These are phyloP conservation scores for Russula sp. DNA, from an alignment of 768 basidiomycete genomes.

Conservation along the genomic window DNA sequence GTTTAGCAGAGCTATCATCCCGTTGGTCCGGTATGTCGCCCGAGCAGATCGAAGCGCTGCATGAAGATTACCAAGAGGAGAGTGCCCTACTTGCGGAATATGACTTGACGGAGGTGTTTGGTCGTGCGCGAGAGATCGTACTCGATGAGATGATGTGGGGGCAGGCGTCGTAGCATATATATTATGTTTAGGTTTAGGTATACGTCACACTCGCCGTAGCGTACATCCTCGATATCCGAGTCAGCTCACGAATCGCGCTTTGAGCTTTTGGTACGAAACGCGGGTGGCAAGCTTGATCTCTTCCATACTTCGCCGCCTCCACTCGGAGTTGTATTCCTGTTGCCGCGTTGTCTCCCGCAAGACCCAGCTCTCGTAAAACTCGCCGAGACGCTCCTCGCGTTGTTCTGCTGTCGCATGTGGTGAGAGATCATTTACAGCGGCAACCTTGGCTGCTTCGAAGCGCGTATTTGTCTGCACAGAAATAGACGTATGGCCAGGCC, in stretches of 20 bases:
- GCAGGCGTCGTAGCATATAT: slow-evolving; percentile 5
- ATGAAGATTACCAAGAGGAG: slow-evolving; percentile 57
- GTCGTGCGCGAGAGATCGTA: slow-evolving; percentile 58
- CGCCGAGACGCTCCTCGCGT: slow-evolving; percentile 63
- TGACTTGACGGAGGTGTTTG: slow-evolving; percentile 54
- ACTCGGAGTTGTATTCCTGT: slow-evolving; percentile 56
- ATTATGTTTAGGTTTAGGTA: not conserved
- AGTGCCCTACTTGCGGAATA: slow-evolving; percentile 49
- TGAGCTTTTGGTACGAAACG: slow-evolving; percentile 39
- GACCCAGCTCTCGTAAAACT: slow-evolving; percentile 72
- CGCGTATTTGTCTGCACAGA: slow-evolving; percentile 65
- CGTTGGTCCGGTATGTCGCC: slow-evolving; percentile 70
- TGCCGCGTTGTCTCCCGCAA: slow-evolving; percentile 57
- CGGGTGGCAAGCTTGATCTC: slow-evolving; percentile 55
- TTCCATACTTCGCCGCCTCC: slow-evolving; percentile 55
- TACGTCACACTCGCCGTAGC: not conserved
- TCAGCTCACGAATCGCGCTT: slow-evolving; percentile 25
- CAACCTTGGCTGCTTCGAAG: slow-evolving; percentile 65
- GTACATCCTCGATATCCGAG: slow-evolving; percentile 6
- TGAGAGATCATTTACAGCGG: slow-evolving; percentile 52
- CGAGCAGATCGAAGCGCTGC: slow-evolving; percentile 56
- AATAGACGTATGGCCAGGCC: not conserved
- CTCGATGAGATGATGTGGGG: slow-evolving; percentile 42
- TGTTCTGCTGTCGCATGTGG: slow-evolving; percentile 42
- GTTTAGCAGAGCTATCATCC: slow-evolving; percentile 53